Evolutionary conservation across 2,329 filamentous ascomycete genomes (phyloP).

Genomic region (Alternaria sp.): DNA sequence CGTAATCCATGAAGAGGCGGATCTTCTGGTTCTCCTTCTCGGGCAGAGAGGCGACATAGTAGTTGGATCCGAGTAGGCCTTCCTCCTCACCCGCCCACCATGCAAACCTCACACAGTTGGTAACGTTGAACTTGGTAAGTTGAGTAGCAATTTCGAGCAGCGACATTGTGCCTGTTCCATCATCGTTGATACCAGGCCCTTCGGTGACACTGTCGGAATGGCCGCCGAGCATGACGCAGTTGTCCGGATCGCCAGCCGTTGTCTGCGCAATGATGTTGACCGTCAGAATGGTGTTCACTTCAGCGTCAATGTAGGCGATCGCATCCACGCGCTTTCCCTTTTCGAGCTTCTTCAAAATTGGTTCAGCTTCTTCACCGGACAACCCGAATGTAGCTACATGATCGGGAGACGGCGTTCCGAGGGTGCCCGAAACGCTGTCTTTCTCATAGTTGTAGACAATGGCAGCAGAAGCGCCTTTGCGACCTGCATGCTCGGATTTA

Average conservation of each 20-base stretch:
- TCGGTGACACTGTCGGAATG: constrained; percentile 51
- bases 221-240: constrained; percentile 51
- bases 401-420: constrained; percentile 67
- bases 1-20: constrained; percentile 53
- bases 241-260: constrained; percentile 46
- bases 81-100: constrained; percentile 51
- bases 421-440: constrained; percentile 67
- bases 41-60: constrained; percentile 46
- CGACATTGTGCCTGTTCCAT: constrained; percentile 49
- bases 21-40: constrained; percentile 49
- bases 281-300: constrained; percentile 58
- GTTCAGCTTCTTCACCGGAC: constrained; percentile 65
- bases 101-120: constrained; percentile 50
- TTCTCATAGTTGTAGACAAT: constrained; percentile 78
- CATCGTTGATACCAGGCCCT: constrained; percentile 52
- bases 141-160: constrained; percentile 50
- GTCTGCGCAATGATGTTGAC: constrained; percentile 52
- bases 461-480: constrained; percentile 73
- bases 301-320: constrained; percentile 55
- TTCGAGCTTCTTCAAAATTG: constrained; percentile 60
- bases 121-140: constrained; percentile 48
- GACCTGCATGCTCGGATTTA: constrained; percentile 73
- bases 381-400: constrained; percentile 73
- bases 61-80: constrained; percentile 48
- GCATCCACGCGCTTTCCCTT: constrained; percentile 52